A percentile compares a stretch with the other conserved stretches of the same genome.
Conservation (phyloP, 108 stramenopile genomes). For the Cyclotella kingstonii region DNA sequence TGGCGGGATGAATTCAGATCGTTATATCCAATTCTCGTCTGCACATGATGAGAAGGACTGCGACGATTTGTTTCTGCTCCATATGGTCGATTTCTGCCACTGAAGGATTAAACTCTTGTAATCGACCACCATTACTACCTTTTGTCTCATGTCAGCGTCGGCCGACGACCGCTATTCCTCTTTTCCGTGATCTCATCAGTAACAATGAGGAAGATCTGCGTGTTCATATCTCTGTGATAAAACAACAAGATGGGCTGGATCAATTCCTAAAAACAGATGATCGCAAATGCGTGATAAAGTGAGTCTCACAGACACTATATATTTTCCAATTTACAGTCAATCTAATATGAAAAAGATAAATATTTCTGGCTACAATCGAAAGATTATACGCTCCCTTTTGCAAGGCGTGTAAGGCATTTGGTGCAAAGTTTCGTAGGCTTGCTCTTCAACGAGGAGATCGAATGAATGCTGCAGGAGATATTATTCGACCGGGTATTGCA, state of each 20-base stretch:
- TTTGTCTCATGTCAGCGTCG: not conserved
- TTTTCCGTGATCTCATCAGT: constrained; percentile 32
- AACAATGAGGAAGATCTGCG: constrained; percentile 37
- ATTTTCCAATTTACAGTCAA: not conserved
- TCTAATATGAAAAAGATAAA: not conserved
- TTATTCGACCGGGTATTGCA: constrained; percentile 38
- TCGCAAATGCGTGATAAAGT: constrained; percentile 34
- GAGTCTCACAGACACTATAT: not conserved
- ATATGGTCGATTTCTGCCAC: no score
- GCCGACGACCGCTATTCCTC: not conserved
- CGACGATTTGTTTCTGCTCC: no score
- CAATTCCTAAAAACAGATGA: constrained; percentile 26
- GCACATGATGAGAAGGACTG: no score
- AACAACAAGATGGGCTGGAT: constrained; percentile 24
- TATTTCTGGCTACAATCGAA: not conserved
- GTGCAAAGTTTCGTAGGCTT: constrained; percentile 35
- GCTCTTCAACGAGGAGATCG: constrained; percentile 32
- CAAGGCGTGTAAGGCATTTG: constrained; percentile 43
- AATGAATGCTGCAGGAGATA: constrained; percentile 24
- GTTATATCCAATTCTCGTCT: no score
- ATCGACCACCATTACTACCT: not conserved
- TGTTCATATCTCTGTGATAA: constrained; percentile 13
- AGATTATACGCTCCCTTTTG: constrained; percentile 39
- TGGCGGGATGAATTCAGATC: no score
- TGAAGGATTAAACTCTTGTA: not conserved